Percentiles rank a stretch among this genome's conserved stretches.
Conservation (phyloP, 306 rosid species). For the Lotus japonicus region DNA sequence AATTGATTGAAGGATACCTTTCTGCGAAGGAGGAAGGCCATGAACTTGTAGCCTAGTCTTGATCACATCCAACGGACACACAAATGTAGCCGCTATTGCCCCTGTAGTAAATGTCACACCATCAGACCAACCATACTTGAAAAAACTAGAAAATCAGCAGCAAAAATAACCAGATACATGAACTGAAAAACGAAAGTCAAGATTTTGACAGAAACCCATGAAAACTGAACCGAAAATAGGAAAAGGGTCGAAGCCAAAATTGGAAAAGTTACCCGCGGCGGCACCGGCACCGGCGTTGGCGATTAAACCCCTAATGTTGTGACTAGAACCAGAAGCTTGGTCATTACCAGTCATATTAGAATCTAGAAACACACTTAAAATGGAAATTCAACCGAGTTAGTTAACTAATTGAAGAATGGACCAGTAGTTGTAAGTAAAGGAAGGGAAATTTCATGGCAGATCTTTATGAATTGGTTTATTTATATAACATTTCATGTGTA, state of each 20-base stretch:
- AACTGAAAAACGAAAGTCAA: not conserved
- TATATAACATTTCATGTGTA: constrained; percentile 7
- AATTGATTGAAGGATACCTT: constrained; percentile 40
- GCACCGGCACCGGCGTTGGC: constrained; percentile 84
- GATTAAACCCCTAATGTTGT: constrained; percentile 31
- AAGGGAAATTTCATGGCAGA: constrained; percentile 22
- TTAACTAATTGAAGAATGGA: not conserved
- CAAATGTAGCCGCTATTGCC: constrained; percentile 87
- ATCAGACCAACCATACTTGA: not conserved
- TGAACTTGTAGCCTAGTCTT: constrained; percentile 96
- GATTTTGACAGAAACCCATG: constrained; percentile 27
- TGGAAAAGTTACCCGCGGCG: constrained; percentile 56
- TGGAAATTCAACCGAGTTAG: constrained; percentile 8
- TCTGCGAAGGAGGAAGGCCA: constrained; percentile 71
- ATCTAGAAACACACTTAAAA: not conserved
- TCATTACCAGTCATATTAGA: constrained; percentile 55
- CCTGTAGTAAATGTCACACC: constrained; percentile 36
- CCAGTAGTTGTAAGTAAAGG: not conserved
- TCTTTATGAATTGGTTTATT: not conserved
- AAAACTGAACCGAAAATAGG: not conserved
- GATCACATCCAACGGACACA: constrained; percentile 97
- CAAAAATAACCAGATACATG: not conserved
- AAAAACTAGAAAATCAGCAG: not conserved
- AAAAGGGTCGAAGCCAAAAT: not conserved
- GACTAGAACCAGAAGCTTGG: constrained; percentile 30